Percentiles rank a stretch among this genome's conserved stretches.
Evolutionary conservation across 805 yeast genomes (phyloP).

Genomic region (Tetrapisispora pingtungensis): DNA sequence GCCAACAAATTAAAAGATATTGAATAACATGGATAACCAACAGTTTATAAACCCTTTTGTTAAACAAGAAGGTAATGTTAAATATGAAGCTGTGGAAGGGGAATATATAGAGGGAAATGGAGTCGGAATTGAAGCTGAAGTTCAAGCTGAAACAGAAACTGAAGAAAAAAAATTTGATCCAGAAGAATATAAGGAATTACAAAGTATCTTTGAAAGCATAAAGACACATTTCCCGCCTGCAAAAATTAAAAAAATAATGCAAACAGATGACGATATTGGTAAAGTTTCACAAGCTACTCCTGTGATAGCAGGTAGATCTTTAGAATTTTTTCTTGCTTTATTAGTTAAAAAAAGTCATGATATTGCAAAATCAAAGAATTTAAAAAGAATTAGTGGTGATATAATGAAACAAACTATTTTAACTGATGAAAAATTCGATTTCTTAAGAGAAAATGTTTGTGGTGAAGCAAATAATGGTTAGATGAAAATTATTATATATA

Average conservation of each 20-base stretch:
- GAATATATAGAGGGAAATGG: neutral
- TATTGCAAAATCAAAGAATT: conserved; percentile 66
- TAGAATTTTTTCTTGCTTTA: conserved; percentile 84
- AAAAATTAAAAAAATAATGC: conserved; percentile 92
- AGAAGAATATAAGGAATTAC: conserved; percentile 6
- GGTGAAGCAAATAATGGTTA: conserved; percentile 8
- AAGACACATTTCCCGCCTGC: conserved; percentile 88
- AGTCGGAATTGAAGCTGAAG: neutral
- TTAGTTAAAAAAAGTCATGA: conserved; percentile 74
- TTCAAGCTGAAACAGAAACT: neutral
- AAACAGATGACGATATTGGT: conserved; percentile 95
- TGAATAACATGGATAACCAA: neutral
- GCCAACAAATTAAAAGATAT: too few relatives aligned
- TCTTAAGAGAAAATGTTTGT: conserved; percentile 54
- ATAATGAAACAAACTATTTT: conserved; percentile 78
- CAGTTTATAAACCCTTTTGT: conserved; percentile 1
- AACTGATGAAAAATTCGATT: conserved; percentile 85
- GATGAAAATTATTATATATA: neutral
- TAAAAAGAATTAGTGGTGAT: conserved; percentile 71
- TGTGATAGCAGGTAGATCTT: conserved; percentile 90
- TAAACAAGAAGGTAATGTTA: neutral
- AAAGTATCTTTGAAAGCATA: conserved; percentile 32
- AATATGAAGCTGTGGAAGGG: neutral
- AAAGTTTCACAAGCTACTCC: conserved; percentile 99
- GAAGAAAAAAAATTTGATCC: neutral